Base-by-base conservation (phyloP, 202 grass and related monocot species). In the Schoenoplectus triqueter region DNA sequence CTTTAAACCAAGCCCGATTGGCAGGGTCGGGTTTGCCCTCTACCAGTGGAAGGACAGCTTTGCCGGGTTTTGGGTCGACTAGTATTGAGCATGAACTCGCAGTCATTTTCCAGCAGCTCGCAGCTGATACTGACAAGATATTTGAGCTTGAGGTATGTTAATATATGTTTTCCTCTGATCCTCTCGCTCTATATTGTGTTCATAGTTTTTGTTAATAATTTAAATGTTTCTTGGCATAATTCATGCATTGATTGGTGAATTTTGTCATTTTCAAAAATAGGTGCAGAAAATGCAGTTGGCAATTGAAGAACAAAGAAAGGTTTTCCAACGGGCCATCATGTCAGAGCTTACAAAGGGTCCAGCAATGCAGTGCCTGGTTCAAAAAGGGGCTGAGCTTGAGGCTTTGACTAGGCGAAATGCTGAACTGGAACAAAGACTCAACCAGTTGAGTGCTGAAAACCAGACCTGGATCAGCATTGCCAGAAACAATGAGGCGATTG, bases 381-480 rank as follows among this genome's bases (percentile, higher is more conserved):
- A 83, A 83, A 83, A 83, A 10, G 49, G 55, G 2, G 22, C 81
- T 1, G 81, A 83, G 5, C 65, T 83, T 4, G 81, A 83, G 66
- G 1, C 17, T n/a, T 51, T 48, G 0, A 21, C 9, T 5, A 7
- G 49, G 51, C 44, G 46, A 41, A 83, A 83, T 59, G 44, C 81
- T 0, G 81, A 83, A 69, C 51, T 83, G 48, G 63, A 83, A 83
- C 65, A 71, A 6, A 57, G 39, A n/a, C 48, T 83, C 3, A 42
- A 20, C 59, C 81, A 83, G 59, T 1, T 83, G 21, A 83, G 39
- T 55, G 64, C 81, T 0, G 81, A 83, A 18, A 83, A 83, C 1
- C 65, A 83, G 51, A 69, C 49, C 0, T 83, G 81, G 81, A 83
- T 70, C 13, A 70, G 41, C 81, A 42, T 83, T 54, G 81, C 81